Evolutionary conservation across 2,329 filamentous ascomycete genomes (phyloP).

Genomic region (Spiromastix sp.): DNA sequence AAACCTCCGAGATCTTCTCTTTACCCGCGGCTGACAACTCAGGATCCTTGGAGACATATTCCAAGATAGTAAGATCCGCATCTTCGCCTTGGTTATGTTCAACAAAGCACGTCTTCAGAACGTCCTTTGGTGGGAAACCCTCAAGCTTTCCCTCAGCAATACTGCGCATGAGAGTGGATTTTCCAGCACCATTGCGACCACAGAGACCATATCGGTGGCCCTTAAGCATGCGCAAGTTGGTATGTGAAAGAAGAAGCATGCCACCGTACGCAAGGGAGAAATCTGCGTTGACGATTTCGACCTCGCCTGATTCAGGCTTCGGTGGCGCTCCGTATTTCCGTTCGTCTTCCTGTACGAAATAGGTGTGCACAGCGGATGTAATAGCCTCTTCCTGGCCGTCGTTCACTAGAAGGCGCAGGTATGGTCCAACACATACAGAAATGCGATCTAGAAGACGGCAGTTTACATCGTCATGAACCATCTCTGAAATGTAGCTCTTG

Average conservation of each 20-base stretch:
- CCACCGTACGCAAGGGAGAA: constrained; percentile 97
- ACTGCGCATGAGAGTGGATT: constrained; percentile 97
- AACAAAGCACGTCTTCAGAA: constrained; percentile 91
- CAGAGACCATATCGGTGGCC: constrained; percentile 96
- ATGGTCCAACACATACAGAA: constrained; percentile 56
- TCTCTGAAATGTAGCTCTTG: constrained; percentile 65
- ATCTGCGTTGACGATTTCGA: constrained; percentile 93
- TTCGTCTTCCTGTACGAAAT: constrained; percentile 74
- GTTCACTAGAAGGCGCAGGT: constrained; percentile 61
- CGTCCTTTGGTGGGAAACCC: constrained; percentile 86
- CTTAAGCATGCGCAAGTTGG: constrained; percentile 87
- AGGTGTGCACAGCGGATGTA: constrained; percentile 61
- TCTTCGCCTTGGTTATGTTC: constrained; percentile 99
- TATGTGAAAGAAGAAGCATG: constrained; percentile 93
- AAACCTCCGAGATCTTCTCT: constrained; percentile 71
- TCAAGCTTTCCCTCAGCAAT: constrained; percentile 94
- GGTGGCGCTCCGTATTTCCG: constrained; percentile 76
- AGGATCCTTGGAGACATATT: constrained; percentile 85
- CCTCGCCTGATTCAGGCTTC: constrained; percentile 82
- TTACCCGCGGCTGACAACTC: constrained; percentile 67
- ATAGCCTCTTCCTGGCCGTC: constrained; percentile 54
- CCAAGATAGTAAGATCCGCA: constrained; percentile 87
- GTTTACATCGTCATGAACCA: constrained; percentile 83
- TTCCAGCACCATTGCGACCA: constrained; percentile 92
- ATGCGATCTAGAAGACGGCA: constrained; percentile 69